A percentile compares a stretch with the other conserved stretches of the same genome.
These are phyloP conservation scores for Chlamydomonas reinhardtii DNA, from an alignment of 163 green algal genomes.

Conservation along the genomic window DNA sequence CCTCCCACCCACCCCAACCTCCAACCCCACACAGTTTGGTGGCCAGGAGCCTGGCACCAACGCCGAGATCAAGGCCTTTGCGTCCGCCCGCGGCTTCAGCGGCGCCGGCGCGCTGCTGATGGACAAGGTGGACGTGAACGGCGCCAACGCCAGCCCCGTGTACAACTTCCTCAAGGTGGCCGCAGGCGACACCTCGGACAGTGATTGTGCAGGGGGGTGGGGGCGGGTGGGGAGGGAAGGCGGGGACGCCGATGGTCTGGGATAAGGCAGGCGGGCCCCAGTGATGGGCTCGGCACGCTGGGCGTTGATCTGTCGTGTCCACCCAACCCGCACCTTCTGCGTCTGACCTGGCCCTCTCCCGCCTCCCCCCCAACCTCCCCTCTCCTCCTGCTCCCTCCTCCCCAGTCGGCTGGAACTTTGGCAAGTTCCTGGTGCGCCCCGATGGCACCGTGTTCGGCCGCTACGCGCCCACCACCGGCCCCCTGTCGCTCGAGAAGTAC, in stretches of 20 bases:
- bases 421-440: slow-evolving; percentile 43
- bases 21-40: slow-evolving; percentile 46
- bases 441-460: slow-evolving; percentile 36
- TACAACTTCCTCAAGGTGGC: slow-evolving; percentile 38
- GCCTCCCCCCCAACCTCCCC: too few species aligned
- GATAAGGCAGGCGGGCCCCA: too few species aligned
- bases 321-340: too few species aligned
- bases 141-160: background rate
- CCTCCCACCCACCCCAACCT: too few species aligned
- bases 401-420: slow-evolving; percentile 29
- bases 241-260: too few species aligned
- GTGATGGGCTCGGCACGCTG: too few species aligned
- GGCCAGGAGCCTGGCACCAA: slow-evolving; percentile 53
- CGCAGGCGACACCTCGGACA: slow-evolving; percentile 28
- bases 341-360: too few species aligned
- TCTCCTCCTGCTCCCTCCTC: too few species aligned
- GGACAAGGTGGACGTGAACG: slow-evolving; percentile 49
- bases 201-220: too few species aligned
- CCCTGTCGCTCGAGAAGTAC: background rate
- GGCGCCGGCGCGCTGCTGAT: slow-evolving; percentile 21
- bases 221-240: too few species aligned
- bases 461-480: slow-evolving; percentile 21
- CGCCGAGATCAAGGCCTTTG: slow-evolving; percentile 52
- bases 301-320: too few species aligned
- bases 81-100: background rate